These are phyloP conservation scores for Aspergillus avenaceus DNA, from an alignment of 495 filamentous ascomycete genomes.

Conservation along the genomic window DNA sequence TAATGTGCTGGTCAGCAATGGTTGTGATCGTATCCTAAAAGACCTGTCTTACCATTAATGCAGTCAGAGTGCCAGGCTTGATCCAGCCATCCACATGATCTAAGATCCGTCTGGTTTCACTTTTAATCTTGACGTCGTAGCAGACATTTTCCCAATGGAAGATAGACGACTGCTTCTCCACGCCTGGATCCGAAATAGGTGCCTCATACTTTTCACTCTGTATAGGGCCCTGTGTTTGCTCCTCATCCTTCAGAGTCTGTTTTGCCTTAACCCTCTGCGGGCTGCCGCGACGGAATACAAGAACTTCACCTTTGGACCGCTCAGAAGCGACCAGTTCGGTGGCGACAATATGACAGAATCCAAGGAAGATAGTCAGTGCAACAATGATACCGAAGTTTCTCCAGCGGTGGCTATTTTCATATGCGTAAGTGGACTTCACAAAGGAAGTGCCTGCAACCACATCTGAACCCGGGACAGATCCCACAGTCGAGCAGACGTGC, in stretches of 20 bases:
- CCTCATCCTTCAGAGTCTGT: slow-evolving; percentile 11
- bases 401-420: slow-evolving; percentile 50
- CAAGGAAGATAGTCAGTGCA: slow-evolving; percentile 52
- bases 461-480: slow-evolving; percentile 38
- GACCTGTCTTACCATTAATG: slow-evolving; percentile 57
- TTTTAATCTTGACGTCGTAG: slow-evolving; percentile 55
- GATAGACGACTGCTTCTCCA: too few relatives aligned
- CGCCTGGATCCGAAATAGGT: too few relatives aligned
- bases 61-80: slow-evolving; percentile 60
- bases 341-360: slow-evolving; percentile 26
- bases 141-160: slow-evolving; percentile 67
- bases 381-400: slow-evolving; percentile 56
- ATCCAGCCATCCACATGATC: slow-evolving; percentile 59
- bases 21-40: not conserved
- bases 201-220: too few relatives aligned
- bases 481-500: slow-evolving; percentile 41
- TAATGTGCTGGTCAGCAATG: not conserved
- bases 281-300: slow-evolving; percentile 33
- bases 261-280: slow-evolving; percentile 11
- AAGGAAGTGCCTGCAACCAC: slow-evolving; percentile 43
- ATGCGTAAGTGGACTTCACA: slow-evolving; percentile 41
- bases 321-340: slow-evolving; percentile 25
- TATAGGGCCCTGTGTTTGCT: too few relatives aligned
- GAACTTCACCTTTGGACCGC: slow-evolving; percentile 34
- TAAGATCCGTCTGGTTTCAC: slow-evolving; percentile 45